Evolutionary conservation across 2,329 filamentous ascomycete genomes (phyloP).

Genomic region (Alternaria brassicae): DNA sequence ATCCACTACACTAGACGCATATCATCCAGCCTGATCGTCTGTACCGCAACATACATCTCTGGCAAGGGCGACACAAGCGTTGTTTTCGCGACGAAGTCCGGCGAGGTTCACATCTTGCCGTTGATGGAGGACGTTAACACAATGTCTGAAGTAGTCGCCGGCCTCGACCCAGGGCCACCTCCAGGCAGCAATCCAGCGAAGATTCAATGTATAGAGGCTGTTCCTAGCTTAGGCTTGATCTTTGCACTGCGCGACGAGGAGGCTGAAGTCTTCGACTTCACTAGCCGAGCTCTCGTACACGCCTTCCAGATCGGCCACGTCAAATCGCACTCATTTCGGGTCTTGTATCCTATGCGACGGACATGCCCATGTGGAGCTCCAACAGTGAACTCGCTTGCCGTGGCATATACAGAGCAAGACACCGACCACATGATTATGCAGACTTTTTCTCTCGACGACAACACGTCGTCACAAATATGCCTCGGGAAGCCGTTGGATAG

Average conservation of each 20-base stretch:
- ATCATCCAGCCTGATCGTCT: slow-evolving; percentile 34
- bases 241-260: slow-evolving; percentile 65
- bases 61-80: slow-evolving; percentile 39
- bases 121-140: slow-evolving; percentile 33
- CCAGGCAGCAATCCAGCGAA: slow-evolving; percentile 52
- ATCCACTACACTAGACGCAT: slow-evolving; percentile 42
- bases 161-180: slow-evolving; percentile 45
- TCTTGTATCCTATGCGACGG: slow-evolving; percentile 63
- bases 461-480: slow-evolving; percentile 62
- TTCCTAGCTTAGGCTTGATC: slow-evolving; percentile 66
- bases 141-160: slow-evolving; percentile 44
- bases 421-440: slow-evolving; percentile 70
- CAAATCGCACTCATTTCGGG: slow-evolving; percentile 65
- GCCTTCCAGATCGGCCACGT: slow-evolving; percentile 67
- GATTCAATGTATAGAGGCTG: slow-evolving; percentile 64
- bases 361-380: slow-evolving; percentile 62
- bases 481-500: slow-evolving; percentile 57
- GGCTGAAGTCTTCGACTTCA: slow-evolving; percentile 68
- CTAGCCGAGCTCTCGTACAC: slow-evolving; percentile 63
- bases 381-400: slow-evolving; percentile 67
- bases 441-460: slow-evolving; percentile 64
- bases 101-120: slow-evolving; percentile 45
- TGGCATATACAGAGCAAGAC: slow-evolving; percentile 68
- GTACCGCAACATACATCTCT: slow-evolving; percentile 37
- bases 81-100: slow-evolving; percentile 44